phyloP scores from a whole-genome alignment of 345 rosid species.

The Gossypium sturtianum region DNA sequence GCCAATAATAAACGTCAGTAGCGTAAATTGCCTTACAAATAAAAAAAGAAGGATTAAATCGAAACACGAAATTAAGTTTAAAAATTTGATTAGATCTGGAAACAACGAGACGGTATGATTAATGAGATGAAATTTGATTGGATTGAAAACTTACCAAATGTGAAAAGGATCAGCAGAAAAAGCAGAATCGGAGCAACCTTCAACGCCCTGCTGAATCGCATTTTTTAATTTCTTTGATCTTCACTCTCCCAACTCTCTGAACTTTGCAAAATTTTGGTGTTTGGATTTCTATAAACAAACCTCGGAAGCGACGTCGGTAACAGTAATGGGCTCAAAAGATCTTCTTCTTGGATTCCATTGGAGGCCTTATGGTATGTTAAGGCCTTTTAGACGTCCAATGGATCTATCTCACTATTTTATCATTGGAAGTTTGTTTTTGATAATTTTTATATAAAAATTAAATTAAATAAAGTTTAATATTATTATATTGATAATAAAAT shows the following conservation, averaged over 20 bases:
- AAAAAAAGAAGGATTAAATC: neutral
- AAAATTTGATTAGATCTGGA: slow-evolving; percentile 3
- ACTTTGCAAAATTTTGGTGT: neutral
- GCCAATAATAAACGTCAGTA: too few species aligned
- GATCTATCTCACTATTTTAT: too few species aligned
- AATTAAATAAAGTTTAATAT: too few species aligned
- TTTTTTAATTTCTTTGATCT: neutral
- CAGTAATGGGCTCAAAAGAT: neutral
- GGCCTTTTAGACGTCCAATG: neutral
- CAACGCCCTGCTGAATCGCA: neutral
- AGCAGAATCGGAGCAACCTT: slow-evolving; percentile 6
- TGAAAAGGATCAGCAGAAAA: neutral
- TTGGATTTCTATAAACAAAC: neutral
- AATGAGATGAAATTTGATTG: neutral
- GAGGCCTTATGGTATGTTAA: neutral
- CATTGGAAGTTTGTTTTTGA: too few species aligned
- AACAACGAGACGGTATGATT: neutral
- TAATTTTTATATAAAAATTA: too few species aligned
- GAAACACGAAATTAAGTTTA: neutral
- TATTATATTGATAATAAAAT: too few species aligned
- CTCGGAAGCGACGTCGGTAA: neutral
- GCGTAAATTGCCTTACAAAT: neutral
- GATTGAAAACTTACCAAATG: neutral
- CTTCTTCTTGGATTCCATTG: neutral
- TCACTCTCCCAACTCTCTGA: too few species aligned